These are phyloP conservation scores for Verticillium klebahnii DNA, from an alignment of 2,329 filamentous ascomycete species.

Conservation along the genomic window DNA sequence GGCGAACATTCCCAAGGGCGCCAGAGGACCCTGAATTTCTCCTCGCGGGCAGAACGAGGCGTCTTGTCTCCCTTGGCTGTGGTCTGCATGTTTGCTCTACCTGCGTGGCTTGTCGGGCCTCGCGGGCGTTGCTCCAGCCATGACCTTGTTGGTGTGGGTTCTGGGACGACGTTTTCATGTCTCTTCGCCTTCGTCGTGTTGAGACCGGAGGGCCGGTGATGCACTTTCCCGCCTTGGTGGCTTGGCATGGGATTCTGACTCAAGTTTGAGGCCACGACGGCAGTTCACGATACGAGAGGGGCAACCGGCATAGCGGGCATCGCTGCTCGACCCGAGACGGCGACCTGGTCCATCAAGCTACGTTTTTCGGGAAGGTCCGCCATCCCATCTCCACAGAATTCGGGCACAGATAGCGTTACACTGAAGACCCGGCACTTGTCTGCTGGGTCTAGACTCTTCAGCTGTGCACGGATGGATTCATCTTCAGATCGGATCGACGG, in stretches of 20 bases:
- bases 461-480: not conserved
- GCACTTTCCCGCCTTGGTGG: not conserved
- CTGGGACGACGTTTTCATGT: not conserved
- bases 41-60: too few relatives aligned
- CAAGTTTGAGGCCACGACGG: not conserved
- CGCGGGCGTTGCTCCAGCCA: too few relatives aligned
- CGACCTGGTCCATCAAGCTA: not conserved
- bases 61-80: too few relatives aligned
- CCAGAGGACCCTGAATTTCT: too few relatives aligned
- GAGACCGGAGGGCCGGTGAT: not conserved
- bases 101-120: too few relatives aligned
- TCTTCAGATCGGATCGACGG: not conserved
- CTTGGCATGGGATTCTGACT: not conserved
- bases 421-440: not conserved
- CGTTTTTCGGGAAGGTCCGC: not conserved
- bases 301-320: not conserved
- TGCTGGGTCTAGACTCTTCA: not conserved
- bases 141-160: not conserved
- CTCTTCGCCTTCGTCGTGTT: not conserved
- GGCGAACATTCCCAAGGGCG: too few relatives aligned
- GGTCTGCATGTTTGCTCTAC: too few relatives aligned
- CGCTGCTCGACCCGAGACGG: not conserved
- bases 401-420: not conserved
- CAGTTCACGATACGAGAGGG: not conserved
- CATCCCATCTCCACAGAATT: not conserved